Evolutionary conservation across 2,329 filamentous ascomycete genomes (phyloP).

Genomic region (Ceratocystis colombiana): DNA sequence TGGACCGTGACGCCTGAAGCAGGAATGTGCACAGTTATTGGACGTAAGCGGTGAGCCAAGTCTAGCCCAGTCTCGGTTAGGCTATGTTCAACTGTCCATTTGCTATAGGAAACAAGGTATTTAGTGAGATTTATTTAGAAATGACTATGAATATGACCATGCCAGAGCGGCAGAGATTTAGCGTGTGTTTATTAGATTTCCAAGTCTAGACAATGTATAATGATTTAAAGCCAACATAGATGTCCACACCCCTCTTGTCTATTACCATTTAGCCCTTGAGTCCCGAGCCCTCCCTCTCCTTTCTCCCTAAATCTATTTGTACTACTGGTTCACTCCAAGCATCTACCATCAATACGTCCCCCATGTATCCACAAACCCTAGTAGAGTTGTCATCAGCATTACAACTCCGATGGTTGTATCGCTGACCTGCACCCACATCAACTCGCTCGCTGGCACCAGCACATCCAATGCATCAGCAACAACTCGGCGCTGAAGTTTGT

Average conservation of each 20-base stretch:
- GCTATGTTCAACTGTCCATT: not conserved
- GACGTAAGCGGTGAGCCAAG: not conserved
- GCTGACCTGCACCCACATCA: constrained; percentile 50
- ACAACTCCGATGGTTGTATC: constrained; percentile 45
- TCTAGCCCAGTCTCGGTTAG: not conserved
- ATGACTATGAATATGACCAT: not conserved
- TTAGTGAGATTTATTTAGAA: not conserved
- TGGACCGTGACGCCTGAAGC: constrained; percentile 70
- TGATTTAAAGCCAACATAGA: not conserved
- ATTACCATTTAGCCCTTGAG: not conserved
- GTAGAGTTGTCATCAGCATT: constrained; percentile 52
- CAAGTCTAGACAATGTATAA: not conserved
- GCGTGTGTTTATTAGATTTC: not conserved
- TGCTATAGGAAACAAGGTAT: not conserved
- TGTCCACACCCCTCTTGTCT: not conserved
- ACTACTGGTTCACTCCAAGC: no score
- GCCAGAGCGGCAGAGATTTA: not conserved
- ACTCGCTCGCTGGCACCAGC: constrained; percentile 47
- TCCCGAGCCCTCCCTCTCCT: not conserved
- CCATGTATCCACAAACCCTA: constrained; percentile 55
- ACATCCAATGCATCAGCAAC: constrained; percentile 52
- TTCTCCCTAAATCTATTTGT: not conserved
- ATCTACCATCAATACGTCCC: constrained; percentile 34
- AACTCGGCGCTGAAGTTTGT: constrained; percentile 38
- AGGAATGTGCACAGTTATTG: constrained; percentile 57